Conservation (phyloP, 306 rosid species). For the Purshia tridentata region DNA sequence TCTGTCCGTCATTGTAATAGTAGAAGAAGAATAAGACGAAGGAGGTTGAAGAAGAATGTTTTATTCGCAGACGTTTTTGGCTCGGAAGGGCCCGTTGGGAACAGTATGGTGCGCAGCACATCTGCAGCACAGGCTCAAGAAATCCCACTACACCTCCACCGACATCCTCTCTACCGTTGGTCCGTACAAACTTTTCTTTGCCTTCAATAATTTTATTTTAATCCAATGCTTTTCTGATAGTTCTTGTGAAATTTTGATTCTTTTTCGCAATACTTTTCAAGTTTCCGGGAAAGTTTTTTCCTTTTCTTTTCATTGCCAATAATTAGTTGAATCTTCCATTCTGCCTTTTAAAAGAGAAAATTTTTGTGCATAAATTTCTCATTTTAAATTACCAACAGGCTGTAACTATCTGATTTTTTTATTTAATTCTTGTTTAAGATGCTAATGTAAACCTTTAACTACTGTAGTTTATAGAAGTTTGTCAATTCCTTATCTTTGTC, state of each 20-base stretch:
- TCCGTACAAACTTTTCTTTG: conserved; percentile 24
- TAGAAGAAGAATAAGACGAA: neutral
- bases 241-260: neutral
- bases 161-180: conserved; percentile 70
- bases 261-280: neutral
- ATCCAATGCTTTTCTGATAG: neutral
- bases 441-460: too few species aligned
- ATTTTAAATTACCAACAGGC: too few species aligned
- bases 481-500: too few species aligned
- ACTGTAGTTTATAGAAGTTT: too few species aligned
- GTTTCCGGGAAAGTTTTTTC: neutral
- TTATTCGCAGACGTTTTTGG: conserved; percentile 80
- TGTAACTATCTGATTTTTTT: neutral
- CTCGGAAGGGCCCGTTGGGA: conserved; percentile 80
- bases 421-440: too few species aligned
- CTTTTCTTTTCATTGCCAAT: neutral
- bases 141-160: conserved; percentile 70
- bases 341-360: too few species aligned
- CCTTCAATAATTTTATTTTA: neutral
- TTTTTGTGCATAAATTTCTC: too few species aligned
- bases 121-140: conserved; percentile 75
- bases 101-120: conserved; percentile 97
- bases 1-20: neutral
- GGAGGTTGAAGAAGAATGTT: conserved; percentile 46
- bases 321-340: too few species aligned